Conservation (phyloP, 2,329 filamentous ascomycete genomes). For the Exophiala mesophila region DNA sequence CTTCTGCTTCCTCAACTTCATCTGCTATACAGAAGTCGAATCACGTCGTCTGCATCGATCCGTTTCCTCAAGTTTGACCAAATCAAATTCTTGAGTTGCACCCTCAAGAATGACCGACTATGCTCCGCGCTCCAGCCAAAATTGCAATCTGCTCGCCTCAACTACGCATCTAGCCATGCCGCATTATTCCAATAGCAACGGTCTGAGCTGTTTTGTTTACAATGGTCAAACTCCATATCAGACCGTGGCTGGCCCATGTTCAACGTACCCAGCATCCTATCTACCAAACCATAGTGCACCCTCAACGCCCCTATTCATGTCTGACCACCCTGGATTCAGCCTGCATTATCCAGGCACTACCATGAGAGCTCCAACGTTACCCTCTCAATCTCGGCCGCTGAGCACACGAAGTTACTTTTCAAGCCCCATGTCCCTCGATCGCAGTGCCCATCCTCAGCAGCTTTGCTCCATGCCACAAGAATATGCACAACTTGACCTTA, state of each 20-base stretch:
- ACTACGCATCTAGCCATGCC: conserved; percentile 25
- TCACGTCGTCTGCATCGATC: too few relatives aligned
- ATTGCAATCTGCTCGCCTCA: conserved; percentile 27
- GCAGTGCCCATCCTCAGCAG: conserved; percentile 33
- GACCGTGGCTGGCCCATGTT: conserved; percentile 30
- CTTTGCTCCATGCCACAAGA: conserved; percentile 32
- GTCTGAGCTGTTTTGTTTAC: conserved; percentile 26
- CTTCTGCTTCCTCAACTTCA: too few relatives aligned
- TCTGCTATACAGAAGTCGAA: too few relatives aligned
- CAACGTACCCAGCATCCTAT: conserved; percentile 36
- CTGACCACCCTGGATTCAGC: conserved; percentile 30
- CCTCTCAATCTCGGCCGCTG: conserved; percentile 30
- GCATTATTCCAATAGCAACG: conserved; percentile 28
- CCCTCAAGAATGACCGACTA: conserved; percentile 36
- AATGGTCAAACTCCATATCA: conserved; percentile 27
- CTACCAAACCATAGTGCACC: conserved; percentile 32
- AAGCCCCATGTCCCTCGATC: conserved; percentile 29
- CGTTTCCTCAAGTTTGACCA: too few relatives aligned
- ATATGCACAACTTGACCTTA: conserved; percentile 33
- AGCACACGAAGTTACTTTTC: conserved; percentile 29
- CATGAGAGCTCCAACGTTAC: conserved; percentile 29
- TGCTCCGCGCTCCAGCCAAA: conserved; percentile 35
- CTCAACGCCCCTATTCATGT: conserved; percentile 31
- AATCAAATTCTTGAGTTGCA: conserved; percentile 14
- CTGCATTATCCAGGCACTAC: conserved; percentile 30